Conservation (phyloP, 2,329 filamentous ascomycete genomes). For the Coniella vitis region DNA sequence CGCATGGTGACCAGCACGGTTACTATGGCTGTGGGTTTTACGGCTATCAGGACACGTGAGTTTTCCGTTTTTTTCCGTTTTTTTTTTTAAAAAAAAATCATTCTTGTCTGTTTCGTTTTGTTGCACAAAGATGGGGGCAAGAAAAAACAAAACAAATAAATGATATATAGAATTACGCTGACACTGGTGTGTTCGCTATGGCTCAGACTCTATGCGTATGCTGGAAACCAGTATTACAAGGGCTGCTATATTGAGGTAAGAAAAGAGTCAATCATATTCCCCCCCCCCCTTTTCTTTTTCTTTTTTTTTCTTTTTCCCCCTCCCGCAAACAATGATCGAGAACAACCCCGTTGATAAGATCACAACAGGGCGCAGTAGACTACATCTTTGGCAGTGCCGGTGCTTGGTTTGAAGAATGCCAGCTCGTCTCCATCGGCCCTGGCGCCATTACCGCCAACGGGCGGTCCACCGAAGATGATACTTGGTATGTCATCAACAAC, state of each 20-base stretch:
- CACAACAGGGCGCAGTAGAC: slow-evolving; percentile 23
- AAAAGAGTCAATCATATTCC: no score
- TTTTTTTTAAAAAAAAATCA: no score
- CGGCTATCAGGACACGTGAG: slow-evolving; percentile 28
- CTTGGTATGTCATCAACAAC: slow-evolving; percentile 27
- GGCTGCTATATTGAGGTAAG: slow-evolving; percentile 2
- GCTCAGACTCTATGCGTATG: slow-evolving; percentile 24
- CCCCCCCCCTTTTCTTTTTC: no score
- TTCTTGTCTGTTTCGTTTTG: no score
- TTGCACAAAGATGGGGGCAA: no score
- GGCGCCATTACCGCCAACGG: slow-evolving; percentile 27
- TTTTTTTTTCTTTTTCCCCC: no score
- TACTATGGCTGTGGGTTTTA: slow-evolving; percentile 29
- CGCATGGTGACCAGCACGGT: slow-evolving; percentile 24
- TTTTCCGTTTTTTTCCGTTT: no score
- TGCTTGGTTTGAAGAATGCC: slow-evolving; percentile 24
- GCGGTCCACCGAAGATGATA: slow-evolving; percentile 19
- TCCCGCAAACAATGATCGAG: not conserved
- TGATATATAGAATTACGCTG: no score
- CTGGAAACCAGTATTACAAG: slow-evolving; percentile 24
- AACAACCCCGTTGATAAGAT: not conserved
- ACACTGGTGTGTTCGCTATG: no score
- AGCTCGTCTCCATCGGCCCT: slow-evolving; percentile 25
- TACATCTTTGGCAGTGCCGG: slow-evolving; percentile 28
- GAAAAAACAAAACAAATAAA: no score